These are phyloP conservation scores for Cucurbitaria berberidis DNA, from an alignment of 2,329 filamentous ascomycete species.

Conservation along the genomic window DNA sequence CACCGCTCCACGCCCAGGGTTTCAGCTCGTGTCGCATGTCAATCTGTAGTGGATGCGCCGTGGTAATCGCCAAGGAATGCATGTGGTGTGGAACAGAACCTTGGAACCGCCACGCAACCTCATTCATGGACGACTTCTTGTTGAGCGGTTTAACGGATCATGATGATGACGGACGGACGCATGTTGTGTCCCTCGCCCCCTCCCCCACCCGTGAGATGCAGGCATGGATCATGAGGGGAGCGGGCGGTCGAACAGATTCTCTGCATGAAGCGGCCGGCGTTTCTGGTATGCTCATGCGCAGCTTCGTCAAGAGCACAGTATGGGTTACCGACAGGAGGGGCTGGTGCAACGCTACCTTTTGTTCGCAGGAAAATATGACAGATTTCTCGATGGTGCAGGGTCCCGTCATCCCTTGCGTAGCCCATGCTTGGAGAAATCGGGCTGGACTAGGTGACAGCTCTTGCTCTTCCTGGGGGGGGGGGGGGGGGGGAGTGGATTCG, in stretches of 20 bases:
- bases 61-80: background rate
- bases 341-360: slow-evolving; percentile 8
- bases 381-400: slow-evolving; percentile 14
- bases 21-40: slow-evolving; percentile 6
- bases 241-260: slow-evolving; percentile 1
- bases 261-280: slow-evolving; percentile 4
- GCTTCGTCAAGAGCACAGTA: background rate
- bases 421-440: slow-evolving; percentile 1
- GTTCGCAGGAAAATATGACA: slow-evolving; percentile 12
- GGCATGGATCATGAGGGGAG: slow-evolving; percentile 2
- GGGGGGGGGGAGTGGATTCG: slow-evolving; percentile 3
- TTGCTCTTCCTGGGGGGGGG: no score
- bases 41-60: slow-evolving; percentile 2
- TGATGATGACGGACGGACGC: background rate
- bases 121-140: no score
- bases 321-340: slow-evolving; percentile 7
- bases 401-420: slow-evolving; percentile 14
- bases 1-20: background rate
- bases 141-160: no score
- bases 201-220: slow-evolving; percentile 1
- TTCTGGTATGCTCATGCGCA: slow-evolving; percentile 8
- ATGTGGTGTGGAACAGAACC: background rate
- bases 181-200: no score
- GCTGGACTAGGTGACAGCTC: background rate
- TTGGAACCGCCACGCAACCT: no score